A percentile compares a stretch with the other conserved stretches of the same genome.
phyloP scores from a whole-genome alignment of 805 yeast genomes.

The Wickerhamomyces bisporus region DNA sequence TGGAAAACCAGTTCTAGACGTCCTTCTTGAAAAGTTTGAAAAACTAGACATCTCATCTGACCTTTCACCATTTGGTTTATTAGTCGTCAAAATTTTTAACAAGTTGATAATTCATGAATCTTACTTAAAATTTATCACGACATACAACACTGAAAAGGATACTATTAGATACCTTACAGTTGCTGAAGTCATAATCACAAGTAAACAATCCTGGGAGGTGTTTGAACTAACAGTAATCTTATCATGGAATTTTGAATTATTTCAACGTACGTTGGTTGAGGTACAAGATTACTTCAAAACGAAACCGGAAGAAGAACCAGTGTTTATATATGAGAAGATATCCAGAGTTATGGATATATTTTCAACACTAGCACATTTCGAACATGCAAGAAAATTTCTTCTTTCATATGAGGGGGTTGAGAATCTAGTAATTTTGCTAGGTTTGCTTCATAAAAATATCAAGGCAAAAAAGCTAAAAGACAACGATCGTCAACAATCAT shows the following conservation, averaged over 20 bases:
- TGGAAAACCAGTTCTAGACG: constrained; percentile 11
- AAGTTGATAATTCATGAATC: constrained; percentile 31
- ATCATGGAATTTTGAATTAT: constrained; percentile 32
- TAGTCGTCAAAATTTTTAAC: constrained; percentile 24
- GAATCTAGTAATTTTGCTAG: constrained; percentile 25
- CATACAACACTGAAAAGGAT: constrained; percentile 10
- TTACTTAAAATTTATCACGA: constrained; percentile 25
- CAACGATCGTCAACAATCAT: constrained; percentile 15
- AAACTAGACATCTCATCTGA: constrained; percentile 9
- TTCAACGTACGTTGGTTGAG: constrained; percentile 12
- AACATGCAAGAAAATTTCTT: constrained; percentile 32
- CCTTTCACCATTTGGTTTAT: constrained; percentile 16
- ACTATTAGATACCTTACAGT: constrained; percentile 21
- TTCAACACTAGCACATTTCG: constrained; percentile 27
- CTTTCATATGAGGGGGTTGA: constrained; percentile 33
- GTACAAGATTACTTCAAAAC: neutral
- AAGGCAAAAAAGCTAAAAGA: constrained; percentile 24
- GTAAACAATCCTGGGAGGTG: constrained; percentile 32
- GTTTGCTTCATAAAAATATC: constrained; percentile 29
- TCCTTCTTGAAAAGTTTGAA: constrained; percentile 15
- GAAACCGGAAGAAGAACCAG: constrained; percentile 13
- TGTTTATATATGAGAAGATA: constrained; percentile 25
- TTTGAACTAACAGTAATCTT: constrained; percentile 32
- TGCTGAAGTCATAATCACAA: constrained; percentile 30
- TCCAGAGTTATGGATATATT: constrained; percentile 29